Base-by-base conservation (phyloP, 495 filamentous ascomycete genomes). In the Daldinia grandis region DNA sequence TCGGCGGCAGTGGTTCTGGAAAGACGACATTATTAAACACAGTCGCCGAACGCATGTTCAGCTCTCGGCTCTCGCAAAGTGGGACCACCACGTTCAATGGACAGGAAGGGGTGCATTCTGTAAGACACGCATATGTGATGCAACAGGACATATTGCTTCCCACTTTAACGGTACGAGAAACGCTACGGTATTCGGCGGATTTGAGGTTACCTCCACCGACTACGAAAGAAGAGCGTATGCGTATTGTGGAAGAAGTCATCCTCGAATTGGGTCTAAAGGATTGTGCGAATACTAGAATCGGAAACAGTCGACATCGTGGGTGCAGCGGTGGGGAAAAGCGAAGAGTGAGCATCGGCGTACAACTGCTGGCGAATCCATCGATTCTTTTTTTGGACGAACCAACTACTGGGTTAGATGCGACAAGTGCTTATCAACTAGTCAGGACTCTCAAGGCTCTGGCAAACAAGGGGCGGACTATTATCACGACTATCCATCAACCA, bases 291-390 rank as follows among this genome's bases (percentile, higher is more conserved):
- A 93, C 91, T 0, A 78, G 85, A 21, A 91, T 93, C 64, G 91
- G 91, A 12, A 89, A 88, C 51, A 84, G 82, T 54, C 81, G 85
- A 21, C 88, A 91, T 75, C 90, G 90, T 55, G 90, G 91, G 2
- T 93, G 91, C 73, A 92, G 89, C 47, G 91, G 91, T 8, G 91
- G 91, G 2, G 91, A 93, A 74, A 93, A 92, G 79, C 83, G 91
- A 66, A 83, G 91, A 55, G 88, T 87, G 1, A 90, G 88, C 62
- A 89, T 93, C 65, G 91, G 90, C 10, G 90, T 93, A 24, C 91
- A 93, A 76, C 81, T 93, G 61, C 80, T 93, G 31, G 85, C 90
- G 1, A 93, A 92, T 70, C 91, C 91, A 2, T 92, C 88, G 14
- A 86, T 93, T 6, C 72, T 93, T 8, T 93, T 92, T 71, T 82